Base-by-base conservation (phyloP, 2,329 filamentous ascomycete genomes). In the Ophiocordyceps camponoti-floridani region DNA sequence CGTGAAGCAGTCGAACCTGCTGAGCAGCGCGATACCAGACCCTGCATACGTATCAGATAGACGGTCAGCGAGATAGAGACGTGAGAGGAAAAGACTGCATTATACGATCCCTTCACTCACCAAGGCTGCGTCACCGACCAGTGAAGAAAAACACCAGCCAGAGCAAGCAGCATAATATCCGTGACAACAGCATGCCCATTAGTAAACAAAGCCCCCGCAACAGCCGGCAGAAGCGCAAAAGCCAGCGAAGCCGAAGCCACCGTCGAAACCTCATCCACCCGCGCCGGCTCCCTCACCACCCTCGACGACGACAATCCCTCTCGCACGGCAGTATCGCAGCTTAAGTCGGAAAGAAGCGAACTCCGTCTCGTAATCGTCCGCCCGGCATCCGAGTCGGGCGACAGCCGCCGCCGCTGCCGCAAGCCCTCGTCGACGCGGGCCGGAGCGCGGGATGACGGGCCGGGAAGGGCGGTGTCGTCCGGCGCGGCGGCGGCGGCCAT, bases 111-210 rank as follows among this genome's bases (percentile, higher is more conserved):
- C 8, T 37, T n/a, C 4, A 37, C 43, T 58, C 66, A 88, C 88
- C 89, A 96, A 53, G 89, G 89, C 51, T 91, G 69, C 46, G 85
- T 81, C 40, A 95, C 82, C 43, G 84, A 88, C 85, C 87, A 95
- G 58, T 94, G 88, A 49, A 96, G 67, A 55, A 95, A 93, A 41
- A 95, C 73, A 4, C 82, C 84, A 2, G 84, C 84, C 48, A 96
- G 62, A 3, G 74, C 77, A 30, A 96, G 64, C 31, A 96, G 68
- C 53, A 91, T 81, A 27, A 94, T 63, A 60, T 96, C 89, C 0
- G 87, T 94, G 45, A 88, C 77, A 48, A 95, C 72, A 1, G 81
- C 75, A 52, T 80, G 82, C 12, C 89, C 89, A 63, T 94, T 84
- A 48, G 83, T 75, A 58, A 94, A 93, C 46, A 95, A 67, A 43